These are phyloP conservation scores for Neurospora sp. DNA, from an alignment of 495 filamentous ascomycete species.

Conservation along the genomic window DNA sequence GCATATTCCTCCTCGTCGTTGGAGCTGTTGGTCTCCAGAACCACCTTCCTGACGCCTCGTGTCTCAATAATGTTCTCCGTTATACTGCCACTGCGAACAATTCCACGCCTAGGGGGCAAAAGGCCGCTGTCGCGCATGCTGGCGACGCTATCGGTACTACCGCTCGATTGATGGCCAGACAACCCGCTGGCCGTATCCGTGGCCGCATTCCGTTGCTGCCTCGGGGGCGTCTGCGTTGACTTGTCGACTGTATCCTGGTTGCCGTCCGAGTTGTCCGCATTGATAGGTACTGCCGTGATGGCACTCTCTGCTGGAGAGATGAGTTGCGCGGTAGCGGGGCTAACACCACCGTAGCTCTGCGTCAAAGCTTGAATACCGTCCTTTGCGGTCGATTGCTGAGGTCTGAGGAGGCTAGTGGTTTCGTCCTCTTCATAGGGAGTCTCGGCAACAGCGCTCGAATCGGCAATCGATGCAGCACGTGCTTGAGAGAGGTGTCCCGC, in stretches of 20 bases:
- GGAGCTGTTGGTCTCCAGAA: slow-evolving; percentile 61
- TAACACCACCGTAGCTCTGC: slow-evolving; percentile 55
- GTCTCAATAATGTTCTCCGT: slow-evolving; percentile 79
- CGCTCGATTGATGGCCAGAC: slow-evolving; percentile 1
- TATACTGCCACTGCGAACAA: slow-evolving; percentile 75
- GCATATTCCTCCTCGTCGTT: slow-evolving; percentile 24
- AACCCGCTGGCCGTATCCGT: slow-evolving; percentile 12
- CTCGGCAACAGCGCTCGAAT: slow-evolving; percentile 9
- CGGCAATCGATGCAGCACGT: slow-evolving; percentile 15
- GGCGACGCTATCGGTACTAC: slow-evolving; percentile 14
- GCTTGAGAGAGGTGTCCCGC: slow-evolving; percentile 7
- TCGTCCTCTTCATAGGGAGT: slow-evolving; percentile 25
- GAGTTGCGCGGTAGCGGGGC: slow-evolving; percentile 20
- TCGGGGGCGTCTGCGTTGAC: background rate
- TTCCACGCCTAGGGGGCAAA: slow-evolving; percentile 33
- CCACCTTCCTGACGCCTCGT: slow-evolving; percentile 73
- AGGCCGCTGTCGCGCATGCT: slow-evolving; percentile 9
- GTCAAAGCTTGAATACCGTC: slow-evolving; percentile 61
- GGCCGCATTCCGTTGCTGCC: slow-evolving; percentile 10
- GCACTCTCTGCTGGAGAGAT: slow-evolving; percentile 12
- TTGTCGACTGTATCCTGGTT: background rate
- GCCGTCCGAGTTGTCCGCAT: slow-evolving; percentile 1
- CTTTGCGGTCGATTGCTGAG: slow-evolving; percentile 35
- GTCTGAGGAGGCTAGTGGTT: slow-evolving; percentile 28
- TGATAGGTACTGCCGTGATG: background rate